Conservation (phyloP, 176 grass and related monocot genomes). For the Rhynchospora tenuis region DNA sequence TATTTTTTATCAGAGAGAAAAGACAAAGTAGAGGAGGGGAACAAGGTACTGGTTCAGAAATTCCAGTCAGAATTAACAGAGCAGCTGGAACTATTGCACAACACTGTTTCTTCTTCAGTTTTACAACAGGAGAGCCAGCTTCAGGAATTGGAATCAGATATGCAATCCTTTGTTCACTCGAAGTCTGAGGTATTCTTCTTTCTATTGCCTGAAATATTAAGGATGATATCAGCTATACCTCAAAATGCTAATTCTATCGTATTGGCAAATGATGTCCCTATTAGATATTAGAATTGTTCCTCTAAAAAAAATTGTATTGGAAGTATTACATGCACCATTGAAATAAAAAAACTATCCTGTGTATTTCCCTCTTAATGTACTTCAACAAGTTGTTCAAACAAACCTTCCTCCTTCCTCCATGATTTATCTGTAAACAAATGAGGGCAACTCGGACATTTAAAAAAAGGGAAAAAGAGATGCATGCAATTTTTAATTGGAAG, state of each 20-base stretch:
- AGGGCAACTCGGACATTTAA: background rate
- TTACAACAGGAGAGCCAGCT: conserved; percentile 86
- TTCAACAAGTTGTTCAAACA: background rate
- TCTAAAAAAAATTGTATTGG: background rate
- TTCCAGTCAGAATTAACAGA: conserved; percentile 77
- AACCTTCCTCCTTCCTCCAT: background rate
- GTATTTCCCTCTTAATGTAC: background rate
- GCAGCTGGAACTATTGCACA: conserved; percentile 88
- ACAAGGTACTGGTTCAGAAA: conserved; percentile 75
- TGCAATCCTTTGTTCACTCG: conserved; percentile 90
- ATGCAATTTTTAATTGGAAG: background rate
- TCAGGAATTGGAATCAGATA: conserved; percentile 89
- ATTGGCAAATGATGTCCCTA: background rate
- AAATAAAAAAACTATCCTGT: background rate
- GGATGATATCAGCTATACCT: background rate
- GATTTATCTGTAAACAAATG: background rate
- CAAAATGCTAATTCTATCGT: background rate
- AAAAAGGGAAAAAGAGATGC: background rate
- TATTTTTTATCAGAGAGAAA: conserved; percentile 62
- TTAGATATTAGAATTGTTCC: background rate
- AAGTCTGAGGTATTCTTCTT: conserved; percentile 54
- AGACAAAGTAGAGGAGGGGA: conserved; percentile 92
- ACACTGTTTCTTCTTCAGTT: conserved; percentile 77
- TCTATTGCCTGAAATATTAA: background rate
- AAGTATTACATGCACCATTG: background rate